Evolutionary conservation across 495 filamentous ascomycete species (phyloP).

Genomic region (Penicillium pancosmium): DNA sequence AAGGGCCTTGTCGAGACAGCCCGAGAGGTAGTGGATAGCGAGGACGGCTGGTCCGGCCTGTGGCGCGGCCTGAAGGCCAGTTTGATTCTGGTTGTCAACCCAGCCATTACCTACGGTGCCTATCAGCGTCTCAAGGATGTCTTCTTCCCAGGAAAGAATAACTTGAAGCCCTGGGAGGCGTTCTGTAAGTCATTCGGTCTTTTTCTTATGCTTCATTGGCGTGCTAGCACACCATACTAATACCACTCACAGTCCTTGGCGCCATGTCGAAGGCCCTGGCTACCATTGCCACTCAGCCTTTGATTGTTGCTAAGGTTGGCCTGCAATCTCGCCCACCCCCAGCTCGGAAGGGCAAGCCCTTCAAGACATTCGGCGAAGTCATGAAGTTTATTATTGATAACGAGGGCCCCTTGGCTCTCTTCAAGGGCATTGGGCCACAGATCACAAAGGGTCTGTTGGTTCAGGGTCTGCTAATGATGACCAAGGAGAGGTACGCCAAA

Average conservation of each 20-base stretch:
- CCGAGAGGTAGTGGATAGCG: constrained; percentile 82
- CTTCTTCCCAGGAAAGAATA: constrained; percentile 76
- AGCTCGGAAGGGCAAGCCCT: constrained; percentile 82
- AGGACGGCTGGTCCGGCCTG: constrained; percentile 86
- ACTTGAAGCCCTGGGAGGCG: constrained; percentile 82
- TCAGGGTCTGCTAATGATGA: constrained; percentile 98
- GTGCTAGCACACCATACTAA: constrained; percentile 18
- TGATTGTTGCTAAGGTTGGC: constrained; percentile 98
- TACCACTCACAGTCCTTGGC: constrained; percentile 67
- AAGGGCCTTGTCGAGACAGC: constrained; percentile 90
- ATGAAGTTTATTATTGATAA: constrained; percentile 90
- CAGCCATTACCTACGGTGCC: constrained; percentile 96
- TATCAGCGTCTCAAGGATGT: constrained; percentile 87
- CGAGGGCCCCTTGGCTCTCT: constrained; percentile 79
- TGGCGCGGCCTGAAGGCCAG: constrained; percentile 97
- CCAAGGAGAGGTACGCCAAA: constrained; percentile 82
- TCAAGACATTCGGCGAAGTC: constrained; percentile 93
- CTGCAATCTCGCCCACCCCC: constrained; percentile 91
- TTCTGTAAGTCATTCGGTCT: constrained; percentile 66
- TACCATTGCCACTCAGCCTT: constrained; percentile 89
- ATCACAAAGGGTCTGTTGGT: constrained; percentile 91
- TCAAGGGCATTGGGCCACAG: constrained; percentile 97
- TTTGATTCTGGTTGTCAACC: constrained; percentile 94
- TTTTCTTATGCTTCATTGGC: not conserved
- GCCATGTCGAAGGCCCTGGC: constrained; percentile 92